Evolutionary conservation across 371 early-diverging fungal genomes (phyloP).

Genomic region (Basidiobolus meristosporus): DNA sequence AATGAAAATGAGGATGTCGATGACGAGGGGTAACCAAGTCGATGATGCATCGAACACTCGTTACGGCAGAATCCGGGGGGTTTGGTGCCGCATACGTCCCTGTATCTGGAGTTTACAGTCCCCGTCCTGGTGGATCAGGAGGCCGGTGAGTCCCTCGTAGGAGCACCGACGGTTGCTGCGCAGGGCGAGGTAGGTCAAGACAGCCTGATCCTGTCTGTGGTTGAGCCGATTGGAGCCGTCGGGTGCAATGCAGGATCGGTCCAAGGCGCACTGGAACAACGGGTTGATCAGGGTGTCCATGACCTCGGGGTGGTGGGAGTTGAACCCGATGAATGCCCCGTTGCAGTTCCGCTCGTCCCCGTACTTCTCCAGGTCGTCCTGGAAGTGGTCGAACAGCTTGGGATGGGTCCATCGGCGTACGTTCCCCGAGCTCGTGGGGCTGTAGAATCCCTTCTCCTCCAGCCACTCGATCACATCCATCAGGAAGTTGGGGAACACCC

Average conservation of each 20-base stretch:
- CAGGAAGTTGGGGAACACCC: too few species aligned
- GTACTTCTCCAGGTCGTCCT: slow-evolving; percentile 15
- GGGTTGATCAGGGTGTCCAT: slow-evolving; percentile 18
- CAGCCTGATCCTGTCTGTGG: slow-evolving; percentile 30
- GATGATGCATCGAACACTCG: too few species aligned
- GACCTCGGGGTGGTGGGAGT: slow-evolving; percentile 11
- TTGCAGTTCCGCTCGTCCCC: slow-evolving; percentile 28
- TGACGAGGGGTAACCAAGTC: too few species aligned
- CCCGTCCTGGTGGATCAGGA: too few species aligned
- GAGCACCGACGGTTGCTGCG: neutral
- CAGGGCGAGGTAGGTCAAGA: slow-evolving; percentile 15
- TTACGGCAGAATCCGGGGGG: too few species aligned
- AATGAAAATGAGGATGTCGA: too few species aligned
- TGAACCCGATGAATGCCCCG: slow-evolving; percentile 35
- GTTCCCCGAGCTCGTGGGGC: slow-evolving; percentile 22
- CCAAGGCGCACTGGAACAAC: slow-evolving; percentile 23
- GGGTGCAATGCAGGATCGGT: slow-evolving; percentile 23
- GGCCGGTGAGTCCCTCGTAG: too few species aligned
- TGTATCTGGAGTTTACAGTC: too few species aligned
- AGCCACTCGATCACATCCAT: slow-evolving; percentile 1
- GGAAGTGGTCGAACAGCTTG: slow-evolving; percentile 28
- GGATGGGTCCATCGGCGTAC: slow-evolving; percentile 32
- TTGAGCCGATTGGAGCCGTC: slow-evolving; percentile 17
- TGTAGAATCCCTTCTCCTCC: slow-evolving; percentile 25
- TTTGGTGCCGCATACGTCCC: too few species aligned